These are phyloP conservation scores for Hymenoscyphus albidus DNA, from an alignment of 2,329 filamentous ascomycete genomes.

Conservation along the genomic window DNA sequence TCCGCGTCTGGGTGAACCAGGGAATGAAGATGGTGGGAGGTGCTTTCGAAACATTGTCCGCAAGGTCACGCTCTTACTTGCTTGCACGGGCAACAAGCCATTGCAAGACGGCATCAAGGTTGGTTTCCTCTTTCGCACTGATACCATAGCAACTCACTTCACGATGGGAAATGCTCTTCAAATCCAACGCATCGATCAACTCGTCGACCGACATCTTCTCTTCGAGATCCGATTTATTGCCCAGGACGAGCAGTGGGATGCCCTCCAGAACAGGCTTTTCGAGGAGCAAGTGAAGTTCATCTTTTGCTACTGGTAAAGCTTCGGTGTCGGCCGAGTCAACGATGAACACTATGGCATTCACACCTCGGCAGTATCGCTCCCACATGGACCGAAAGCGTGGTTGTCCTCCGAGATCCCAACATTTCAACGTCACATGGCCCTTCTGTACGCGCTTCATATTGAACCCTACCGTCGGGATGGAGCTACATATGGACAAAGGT, in stretches of 20 bases:
- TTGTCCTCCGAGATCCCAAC: slow-evolving; percentile 97
- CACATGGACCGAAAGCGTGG: slow-evolving; percentile 98
- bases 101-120: slow-evolving; percentile 92
- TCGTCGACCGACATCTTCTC: slow-evolving; percentile 90
- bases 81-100: slow-evolving; percentile 91
- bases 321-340: slow-evolving; percentile 89
- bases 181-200: slow-evolving; percentile 85
- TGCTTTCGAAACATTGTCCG: slow-evolving; percentile 10
- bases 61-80: slow-evolving; percentile 47
- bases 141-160: slow-evolving; percentile 99
- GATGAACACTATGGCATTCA: slow-evolving; percentile 98
- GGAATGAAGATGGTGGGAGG: slow-evolving; percentile 2
- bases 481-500: slow-evolving; percentile 54
- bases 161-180: slow-evolving; percentile 83
- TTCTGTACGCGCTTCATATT: slow-evolving; percentile 99
- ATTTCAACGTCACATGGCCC: slow-evolving; percentile 97
- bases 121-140: slow-evolving; percentile 97
- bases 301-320: slow-evolving; percentile 77
- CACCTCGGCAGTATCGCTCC: slow-evolving; percentile 96
- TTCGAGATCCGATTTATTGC: slow-evolving; percentile 96
- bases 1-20: slow-evolving; percentile 28
- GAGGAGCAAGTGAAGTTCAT: slow-evolving; percentile 88
- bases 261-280: slow-evolving; percentile 78
- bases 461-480: slow-evolving; percentile 96
- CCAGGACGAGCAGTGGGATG: slow-evolving; percentile 89